Base-by-base conservation (phyloP, 768 basidiomycete genomes). In the Psilocybe tampanensis region DNA sequence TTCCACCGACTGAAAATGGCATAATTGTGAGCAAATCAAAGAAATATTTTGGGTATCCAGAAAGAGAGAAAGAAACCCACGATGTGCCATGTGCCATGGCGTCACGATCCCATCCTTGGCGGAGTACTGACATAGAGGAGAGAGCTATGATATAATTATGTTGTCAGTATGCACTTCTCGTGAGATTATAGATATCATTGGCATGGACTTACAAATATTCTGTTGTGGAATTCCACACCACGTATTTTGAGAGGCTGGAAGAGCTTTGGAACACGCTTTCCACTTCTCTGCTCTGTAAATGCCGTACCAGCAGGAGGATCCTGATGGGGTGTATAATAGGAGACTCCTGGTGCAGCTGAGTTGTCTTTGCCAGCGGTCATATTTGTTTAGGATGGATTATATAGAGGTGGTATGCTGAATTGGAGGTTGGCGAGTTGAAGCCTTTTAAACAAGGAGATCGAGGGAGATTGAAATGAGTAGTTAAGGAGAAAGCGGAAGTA, bases 61-160 rank as follows among this genome's bases (percentile, higher is more conserved):
- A 66, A 52, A 43, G 67, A 68, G n/a, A 12, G 12, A 12, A 33
- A n/a, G 8, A 34, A 29, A 54, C 62, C 79, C 82, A 71, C 90
- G 77, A 66, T 86, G 86, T 3, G 83, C 82, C 56, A 78, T 64
- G 61, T 87, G 85, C 86, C 86, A 88, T 24, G 79, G 66, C 0
- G 79, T 80, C 12, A 80, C 42, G 62, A 64, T 71, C 21, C 85
- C 86, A 72, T 85, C 68, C 24, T 83, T 66, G 0, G 82, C 73
- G 23, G 83, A 86, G 67, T 85, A 86, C 67, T 87, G 85, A 64
- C 85, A 82, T 33, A 86, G 63, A 0, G 86, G 85, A 6, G 85
- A 79, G 23, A 86, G 57, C 79, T 80, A 56, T 33, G 4, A 24
- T 36, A n/a, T 19, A n/a, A 54, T 32, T 23, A 9, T 22, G 1